A percentile compares a stretch with the other conserved stretches of the same genome.
Evolutionary conservation across 257 asterid species (phyloP).

Genomic region (Cruciata laevipes): DNA sequence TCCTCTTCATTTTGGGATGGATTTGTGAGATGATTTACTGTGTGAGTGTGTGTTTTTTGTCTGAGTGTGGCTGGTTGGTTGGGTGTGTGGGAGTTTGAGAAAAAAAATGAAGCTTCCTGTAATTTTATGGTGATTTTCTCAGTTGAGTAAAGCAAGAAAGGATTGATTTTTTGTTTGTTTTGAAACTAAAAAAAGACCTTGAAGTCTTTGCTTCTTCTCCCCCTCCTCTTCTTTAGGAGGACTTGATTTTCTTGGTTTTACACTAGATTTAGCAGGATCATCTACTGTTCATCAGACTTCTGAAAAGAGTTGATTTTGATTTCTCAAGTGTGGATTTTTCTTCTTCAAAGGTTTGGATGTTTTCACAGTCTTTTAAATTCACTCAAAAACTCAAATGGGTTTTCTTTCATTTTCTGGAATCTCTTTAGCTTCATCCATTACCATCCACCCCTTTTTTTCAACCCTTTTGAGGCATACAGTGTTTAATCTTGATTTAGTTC

Average conservation of each 20-base stretch:
- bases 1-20: background rate
- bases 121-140: constrained; percentile 33
- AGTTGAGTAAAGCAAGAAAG: background rate
- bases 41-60: background rate
- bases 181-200: constrained; percentile 3
- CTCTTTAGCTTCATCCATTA: constrained; percentile 15
- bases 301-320: constrained; percentile 33
- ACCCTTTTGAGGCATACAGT: constrained; percentile 6
- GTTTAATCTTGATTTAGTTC: constrained; percentile 18
- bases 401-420: constrained; percentile 18
- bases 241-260: constrained; percentile 10
- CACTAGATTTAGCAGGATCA: constrained; percentile 16
- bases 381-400: background rate
- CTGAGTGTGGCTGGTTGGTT: background rate
- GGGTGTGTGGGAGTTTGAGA: constrained; percentile 7
- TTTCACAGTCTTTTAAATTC: constrained; percentile 8
- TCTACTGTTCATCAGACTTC: constrained; percentile 43
- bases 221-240: constrained; percentile 43
- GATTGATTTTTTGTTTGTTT: background rate
- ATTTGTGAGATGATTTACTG: background rate
- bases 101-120: constrained; percentile 23
- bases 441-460: constrained; percentile 12
- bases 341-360: constrained; percentile 13
- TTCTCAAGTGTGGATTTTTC: constrained; percentile 12
- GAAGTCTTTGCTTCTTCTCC: constrained; percentile 17